Evolutionary conservation across 306 rosid genomes (phyloP).

Genomic region (Malus sieversii): DNA sequence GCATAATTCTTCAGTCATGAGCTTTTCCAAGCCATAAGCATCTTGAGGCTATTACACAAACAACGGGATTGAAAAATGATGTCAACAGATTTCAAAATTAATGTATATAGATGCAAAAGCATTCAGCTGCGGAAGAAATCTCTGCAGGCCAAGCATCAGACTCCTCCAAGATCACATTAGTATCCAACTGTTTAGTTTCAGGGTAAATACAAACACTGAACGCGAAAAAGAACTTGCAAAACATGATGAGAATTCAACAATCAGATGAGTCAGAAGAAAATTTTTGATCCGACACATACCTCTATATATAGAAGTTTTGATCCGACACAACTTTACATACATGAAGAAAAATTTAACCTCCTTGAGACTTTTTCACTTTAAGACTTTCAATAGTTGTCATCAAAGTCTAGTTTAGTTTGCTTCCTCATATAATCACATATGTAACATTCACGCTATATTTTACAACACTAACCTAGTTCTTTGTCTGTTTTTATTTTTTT

Average conservation of each 20-base stretch:
- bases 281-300: too few relatives aligned
- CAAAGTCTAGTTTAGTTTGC: too few relatives aligned
- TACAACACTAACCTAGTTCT: too few relatives aligned
- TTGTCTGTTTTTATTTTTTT: too few relatives aligned
- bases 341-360: too few relatives aligned
- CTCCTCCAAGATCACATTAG: constrained; percentile 97
- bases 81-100: neutral
- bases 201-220: constrained; percentile 97
- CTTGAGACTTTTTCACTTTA: too few relatives aligned
- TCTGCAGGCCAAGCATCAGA: constrained; percentile 99
- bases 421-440: too few relatives aligned
- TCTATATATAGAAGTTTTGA: too few relatives aligned
- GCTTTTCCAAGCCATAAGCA: constrained; percentile 99
- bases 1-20: constrained; percentile 96
- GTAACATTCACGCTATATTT: too few relatives aligned
- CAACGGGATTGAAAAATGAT: neutral
- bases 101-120: neutral
- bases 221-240: constrained; percentile 78
- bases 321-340: too few relatives aligned
- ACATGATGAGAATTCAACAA: neutral
- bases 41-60: constrained; percentile 71
- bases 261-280: neutral
- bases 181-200: constrained; percentile 86
- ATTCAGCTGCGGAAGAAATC: constrained; percentile 23
- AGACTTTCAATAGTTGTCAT: too few relatives aligned